Evolutionary conservation across 306 rosid species (phyloP), one percentile per base, ranked within the genome.

Genomic region (Glycyrrhiza uralensis): DNA sequence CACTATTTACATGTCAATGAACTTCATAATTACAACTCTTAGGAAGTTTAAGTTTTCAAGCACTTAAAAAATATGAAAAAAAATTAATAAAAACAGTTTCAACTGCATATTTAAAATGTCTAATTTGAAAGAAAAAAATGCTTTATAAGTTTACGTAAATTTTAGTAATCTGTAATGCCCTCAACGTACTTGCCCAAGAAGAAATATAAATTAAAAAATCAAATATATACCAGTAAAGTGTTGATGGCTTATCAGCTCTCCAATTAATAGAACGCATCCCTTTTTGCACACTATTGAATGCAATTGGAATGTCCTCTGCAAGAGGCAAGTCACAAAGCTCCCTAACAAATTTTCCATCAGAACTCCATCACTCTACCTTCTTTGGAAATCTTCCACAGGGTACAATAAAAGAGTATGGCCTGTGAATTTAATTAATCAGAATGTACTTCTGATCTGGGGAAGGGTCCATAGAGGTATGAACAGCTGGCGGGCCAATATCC

Each of bases 321-420:
- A 91, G 91, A 63, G 99, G 97, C 78, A 94, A 83, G 87, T 91
- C 91, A 86, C 99, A 89, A 17, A 94, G 84, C 79, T 86, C 89
- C 81, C 96, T 85, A 70, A 91, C 66, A 71, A 94, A 84, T 65
- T 80, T 77, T 26, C 99, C 96, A 80, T 91, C 96, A 50, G 84
- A 80, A 29, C 85, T 84, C 99, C 99, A 94, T 75, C 91, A 64
- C 30, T 87, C 91, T 33, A 88, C 89, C 87, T 84, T 94, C 80
- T 86, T 88, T 56, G 99, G 99, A 82, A 94, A 91, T 85, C 97
- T 89, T 82, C 96, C 96, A 58, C 96, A 91, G 52, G 96, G 97
- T 78, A 91, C 97, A 76, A 75, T 88, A 73, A 85, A 91, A 77
- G 99, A 94, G 86, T 94, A 94, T 12, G 99, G 99, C 75, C 99